A percentile compares a stretch with the other conserved stretches of the same genome.
These are phyloP conservation scores for Salinomyces thailandicus DNA, from an alignment of 2,329 filamentous ascomycete genomes.

Conservation along the genomic window DNA sequence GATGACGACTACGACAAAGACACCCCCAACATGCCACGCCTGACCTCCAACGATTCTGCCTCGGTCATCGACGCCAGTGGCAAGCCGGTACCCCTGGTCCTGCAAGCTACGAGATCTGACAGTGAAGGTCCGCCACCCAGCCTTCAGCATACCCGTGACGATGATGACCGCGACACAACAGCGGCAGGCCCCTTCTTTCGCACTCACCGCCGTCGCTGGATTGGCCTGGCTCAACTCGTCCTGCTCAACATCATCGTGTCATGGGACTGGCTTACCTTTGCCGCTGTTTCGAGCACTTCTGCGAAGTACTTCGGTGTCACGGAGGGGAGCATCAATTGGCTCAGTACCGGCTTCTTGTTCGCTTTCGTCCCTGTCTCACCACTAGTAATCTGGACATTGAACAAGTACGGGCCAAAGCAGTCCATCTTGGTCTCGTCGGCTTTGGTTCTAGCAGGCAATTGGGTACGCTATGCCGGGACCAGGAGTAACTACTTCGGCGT, in stretches of 20 bases:
- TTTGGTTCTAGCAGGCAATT: conserved; percentile 73
- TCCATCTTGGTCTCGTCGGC: conserved; percentile 64
- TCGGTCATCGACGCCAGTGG: too few relatives aligned
- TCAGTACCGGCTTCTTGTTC: conserved; percentile 79
- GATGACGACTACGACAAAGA: not conserved
- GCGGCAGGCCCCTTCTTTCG: not conserved
- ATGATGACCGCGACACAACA: not conserved
- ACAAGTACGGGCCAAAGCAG: conserved; percentile 63
- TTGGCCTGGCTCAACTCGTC: conserved; percentile 73
- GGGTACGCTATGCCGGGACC: conserved; percentile 48
- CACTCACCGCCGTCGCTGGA: conserved; percentile 59
- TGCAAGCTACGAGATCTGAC: not conserved
- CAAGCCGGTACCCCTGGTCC: not conserved
- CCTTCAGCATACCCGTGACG: conserved; percentile 55
- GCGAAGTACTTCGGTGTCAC: conserved; percentile 65
- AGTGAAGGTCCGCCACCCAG: conserved; percentile 12
- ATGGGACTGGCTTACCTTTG: conserved; percentile 96
- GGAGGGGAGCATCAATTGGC: conserved; percentile 79
- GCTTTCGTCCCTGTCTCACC: conserved; percentile 67
- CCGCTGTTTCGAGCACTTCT: conserved; percentile 65
- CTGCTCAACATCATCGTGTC: conserved; percentile 86
- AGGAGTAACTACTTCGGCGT: conserved; percentile 54
- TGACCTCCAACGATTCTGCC: not conserved
- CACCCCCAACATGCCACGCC: not conserved
- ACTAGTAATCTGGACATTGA: conserved; percentile 62